These are phyloP conservation scores for Leccinum disarticulatum DNA, from an alignment of 768 basidiomycete genomes.

Conservation along the genomic window DNA sequence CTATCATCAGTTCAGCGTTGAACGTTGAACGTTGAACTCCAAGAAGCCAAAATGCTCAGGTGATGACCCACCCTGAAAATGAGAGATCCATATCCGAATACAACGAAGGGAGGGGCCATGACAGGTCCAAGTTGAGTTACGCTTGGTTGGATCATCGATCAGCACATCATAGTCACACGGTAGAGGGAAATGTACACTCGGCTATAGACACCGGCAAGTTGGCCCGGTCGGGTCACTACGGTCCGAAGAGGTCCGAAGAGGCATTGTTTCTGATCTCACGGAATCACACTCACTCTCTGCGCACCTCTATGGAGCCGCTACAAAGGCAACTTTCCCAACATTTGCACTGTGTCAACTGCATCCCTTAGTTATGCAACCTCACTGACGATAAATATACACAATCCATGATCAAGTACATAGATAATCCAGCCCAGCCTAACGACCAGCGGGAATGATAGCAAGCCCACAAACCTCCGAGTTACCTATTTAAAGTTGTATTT, in stretches of 20 bases:
- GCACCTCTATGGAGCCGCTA: too few species aligned
- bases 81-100: constrained; percentile 92
- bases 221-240: too few species aligned
- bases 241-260: too few species aligned
- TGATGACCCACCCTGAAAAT: constrained; percentile 69
- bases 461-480: constrained; percentile 10
- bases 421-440: background rate
- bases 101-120: constrained; percentile 53
- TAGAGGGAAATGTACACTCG: too few species aligned
- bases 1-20: constrained; percentile 38
- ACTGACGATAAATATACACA: background rate
- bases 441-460: background rate
- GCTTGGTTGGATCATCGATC: background rate
- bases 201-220: too few species aligned
- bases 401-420: background rate
- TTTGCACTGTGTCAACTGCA: too few species aligned
- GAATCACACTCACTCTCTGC: too few species aligned
- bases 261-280: too few species aligned
- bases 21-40: background rate
- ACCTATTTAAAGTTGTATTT: constrained; percentile 65
- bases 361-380: too few species aligned
- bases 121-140: background rate
- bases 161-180: background rate
- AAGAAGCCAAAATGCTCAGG: background rate
- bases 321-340: too few species aligned